Evolutionary conservation across 257 asterid genomes (phyloP).

Genomic region (Solanum chilense): DNA sequence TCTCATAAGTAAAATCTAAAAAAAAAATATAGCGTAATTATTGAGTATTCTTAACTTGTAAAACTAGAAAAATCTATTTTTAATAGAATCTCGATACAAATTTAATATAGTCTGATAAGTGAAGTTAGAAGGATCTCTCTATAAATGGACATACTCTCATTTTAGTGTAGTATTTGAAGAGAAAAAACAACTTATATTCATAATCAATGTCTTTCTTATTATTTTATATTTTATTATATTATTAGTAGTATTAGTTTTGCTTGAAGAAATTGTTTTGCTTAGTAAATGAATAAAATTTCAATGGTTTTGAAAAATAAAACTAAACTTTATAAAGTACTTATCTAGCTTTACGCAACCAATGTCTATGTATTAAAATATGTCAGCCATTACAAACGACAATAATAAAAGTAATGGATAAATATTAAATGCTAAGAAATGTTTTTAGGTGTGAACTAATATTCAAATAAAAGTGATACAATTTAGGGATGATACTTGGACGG

Average conservation of each 20-base stretch:
- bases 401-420: neutral
- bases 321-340: neutral
- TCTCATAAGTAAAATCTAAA: neutral
- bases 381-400: no score
- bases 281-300: neutral
- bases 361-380: neutral
- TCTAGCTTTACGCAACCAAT: neutral
- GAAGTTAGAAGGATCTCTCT: no score
- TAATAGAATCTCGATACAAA: neutral
- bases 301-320: neutral
- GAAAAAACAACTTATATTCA: neutral
- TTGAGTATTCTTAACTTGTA: neutral
- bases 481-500: no score
- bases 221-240: neutral
- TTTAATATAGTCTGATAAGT: no score
- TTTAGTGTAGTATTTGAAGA: neutral
- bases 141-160: neutral
- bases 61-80: accelerated
- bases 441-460: neutral
- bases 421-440: neutral
- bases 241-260: neutral
- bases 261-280: neutral
- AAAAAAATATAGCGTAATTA: no score
- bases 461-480: neutral
- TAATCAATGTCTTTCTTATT: neutral